phyloP scores from a whole-genome alignment of 1,284 basidiomycete species.

The Pterula multifida region DNA sequence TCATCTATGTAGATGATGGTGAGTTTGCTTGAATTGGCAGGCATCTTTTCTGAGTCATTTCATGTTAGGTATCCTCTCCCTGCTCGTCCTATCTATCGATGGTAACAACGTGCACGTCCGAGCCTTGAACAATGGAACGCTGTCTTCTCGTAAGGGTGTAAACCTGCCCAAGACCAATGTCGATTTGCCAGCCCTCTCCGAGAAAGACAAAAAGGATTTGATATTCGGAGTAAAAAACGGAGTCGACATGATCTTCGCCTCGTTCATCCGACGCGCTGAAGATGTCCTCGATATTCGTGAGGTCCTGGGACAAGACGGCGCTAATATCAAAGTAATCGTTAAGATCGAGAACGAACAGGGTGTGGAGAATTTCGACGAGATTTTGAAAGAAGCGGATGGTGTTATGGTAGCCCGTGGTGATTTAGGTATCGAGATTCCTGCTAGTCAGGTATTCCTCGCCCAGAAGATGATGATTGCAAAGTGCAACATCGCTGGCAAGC shows the following conservation, averaged over 20 bases:
- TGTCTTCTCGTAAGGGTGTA: conserved; percentile 98
- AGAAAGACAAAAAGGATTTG: conserved; percentile 96
- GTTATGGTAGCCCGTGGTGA: conserved; percentile 99
- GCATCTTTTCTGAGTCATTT: not conserved
- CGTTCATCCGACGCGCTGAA: conserved; percentile 88
- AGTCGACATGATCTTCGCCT: conserved; percentile 98
- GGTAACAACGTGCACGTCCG: conserved; percentile 76
- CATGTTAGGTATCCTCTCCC: conserved; percentile 72
- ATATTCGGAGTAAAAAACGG: conserved; percentile 94
- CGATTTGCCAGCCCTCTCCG: conserved; percentile 94
- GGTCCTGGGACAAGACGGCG: conserved; percentile 85
- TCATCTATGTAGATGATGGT: conserved; percentile 97
- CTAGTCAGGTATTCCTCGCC: conserved; percentile 93
- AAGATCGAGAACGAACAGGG: conserved; percentile 99
- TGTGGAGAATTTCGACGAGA: conserved; percentile 96
- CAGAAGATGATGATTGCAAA: conserved; percentile 99
- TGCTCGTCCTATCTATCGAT: conserved; percentile 84
- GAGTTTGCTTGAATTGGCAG: conserved; percentile 10
- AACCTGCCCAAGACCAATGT: conserved; percentile 98
- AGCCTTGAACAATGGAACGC: conserved; percentile 84
- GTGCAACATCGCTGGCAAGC: conserved; percentile 94
- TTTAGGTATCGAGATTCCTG: conserved; percentile 96
- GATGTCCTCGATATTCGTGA: conserved; percentile 88
- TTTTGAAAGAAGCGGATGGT: conserved; percentile 85
- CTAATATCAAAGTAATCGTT: conserved; percentile 93